A percentile compares a stretch with the other conserved stretches of the same genome.
Evolutionary conservation across 2,329 filamentous ascomycete species (phyloP).

Genomic region (Alternaria conjuncta): DNA sequence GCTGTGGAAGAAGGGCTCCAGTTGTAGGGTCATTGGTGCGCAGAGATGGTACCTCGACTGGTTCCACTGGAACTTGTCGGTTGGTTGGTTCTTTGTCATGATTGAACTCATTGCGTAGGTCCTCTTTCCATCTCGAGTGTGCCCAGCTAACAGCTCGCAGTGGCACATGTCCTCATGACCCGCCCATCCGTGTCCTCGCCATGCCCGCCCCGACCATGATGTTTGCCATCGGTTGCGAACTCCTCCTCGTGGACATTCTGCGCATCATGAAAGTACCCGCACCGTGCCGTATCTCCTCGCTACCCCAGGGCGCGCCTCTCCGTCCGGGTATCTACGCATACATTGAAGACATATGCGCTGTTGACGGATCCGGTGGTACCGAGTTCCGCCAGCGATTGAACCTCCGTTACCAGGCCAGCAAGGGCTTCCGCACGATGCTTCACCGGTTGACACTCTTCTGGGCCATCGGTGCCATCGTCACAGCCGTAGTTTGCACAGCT

Average conservation of each 20-base stretch:
- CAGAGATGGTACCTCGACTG: conserved; percentile 58
- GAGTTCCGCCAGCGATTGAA: conserved; percentile 61
- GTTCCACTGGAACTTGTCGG: conserved; percentile 64
- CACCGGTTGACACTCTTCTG: conserved; percentile 60
- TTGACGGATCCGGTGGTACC: conserved; percentile 61
- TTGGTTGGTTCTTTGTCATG: conserved; percentile 64
- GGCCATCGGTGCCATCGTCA: conserved; percentile 54
- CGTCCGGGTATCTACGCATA: conserved; percentile 62
- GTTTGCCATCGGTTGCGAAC: conserved; percentile 59
- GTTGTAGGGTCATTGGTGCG: conserved; percentile 59
- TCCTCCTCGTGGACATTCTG: conserved; percentile 58
- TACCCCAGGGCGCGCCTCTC: conserved; percentile 58
- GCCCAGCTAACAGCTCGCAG: conserved; percentile 29
- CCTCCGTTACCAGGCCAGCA: conserved; percentile 59
- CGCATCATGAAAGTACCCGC: conserved; percentile 55
- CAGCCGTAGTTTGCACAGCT: conserved; percentile 51
- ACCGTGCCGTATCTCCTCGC: conserved; percentile 60
- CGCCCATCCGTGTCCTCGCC: conserved; percentile 60
- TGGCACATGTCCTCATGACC: conserved; percentile 55
- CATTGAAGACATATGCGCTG: conserved; percentile 62
- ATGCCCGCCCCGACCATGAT: conserved; percentile 61
- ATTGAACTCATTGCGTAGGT: conserved; percentile 61
- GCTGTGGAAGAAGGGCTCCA: conserved; percentile 60
- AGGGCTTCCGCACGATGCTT: conserved; percentile 61
- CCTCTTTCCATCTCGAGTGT: background rate